phyloP scores from a whole-genome alignment of 2,329 filamentous ascomycete species.

The Aspergillus sp. region DNA sequence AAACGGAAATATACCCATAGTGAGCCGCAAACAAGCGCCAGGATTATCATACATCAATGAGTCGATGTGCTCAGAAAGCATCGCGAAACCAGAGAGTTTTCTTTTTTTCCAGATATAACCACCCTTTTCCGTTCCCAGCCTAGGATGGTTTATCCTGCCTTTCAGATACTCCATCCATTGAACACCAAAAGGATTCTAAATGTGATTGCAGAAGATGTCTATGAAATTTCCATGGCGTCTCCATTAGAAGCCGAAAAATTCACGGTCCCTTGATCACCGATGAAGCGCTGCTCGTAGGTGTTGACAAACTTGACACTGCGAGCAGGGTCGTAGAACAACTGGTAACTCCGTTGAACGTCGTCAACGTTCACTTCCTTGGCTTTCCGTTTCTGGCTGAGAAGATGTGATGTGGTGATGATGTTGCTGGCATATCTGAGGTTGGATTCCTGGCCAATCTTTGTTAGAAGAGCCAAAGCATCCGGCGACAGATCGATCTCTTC shows the following conservation, averaged over 20 bases:
- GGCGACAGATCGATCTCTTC: constrained; percentile 91
- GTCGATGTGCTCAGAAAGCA: constrained; percentile 27
- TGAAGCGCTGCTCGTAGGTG: constrained; percentile 89
- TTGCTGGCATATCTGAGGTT: constrained; percentile 96
- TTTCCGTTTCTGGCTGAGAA: constrained; percentile 81
- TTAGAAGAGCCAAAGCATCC: constrained; percentile 86
- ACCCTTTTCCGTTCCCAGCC: background rate
- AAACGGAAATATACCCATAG: constrained; percentile 21
- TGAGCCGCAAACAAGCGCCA: constrained; percentile 34
- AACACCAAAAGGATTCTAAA: constrained; percentile 15
- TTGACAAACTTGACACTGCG: constrained; percentile 88
- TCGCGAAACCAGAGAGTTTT: constrained; percentile 17
- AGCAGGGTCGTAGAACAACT: constrained; percentile 86
- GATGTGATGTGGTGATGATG: constrained; percentile 89
- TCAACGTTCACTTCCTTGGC: constrained; percentile 79
- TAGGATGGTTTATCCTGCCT: constrained; percentile 5
- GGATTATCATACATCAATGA: constrained; percentile 41
- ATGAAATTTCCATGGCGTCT: constrained; percentile 71
- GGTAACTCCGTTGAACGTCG: constrained; percentile 91
- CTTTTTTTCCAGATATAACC: background rate
- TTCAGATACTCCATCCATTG: constrained; percentile 11
- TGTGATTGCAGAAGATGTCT: constrained; percentile 16
- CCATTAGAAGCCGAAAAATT: constrained; percentile 62
- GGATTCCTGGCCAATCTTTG: constrained; percentile 92
- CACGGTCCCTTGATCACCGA: constrained; percentile 80